Evolutionary conservation across 2,329 filamentous ascomycete genomes (phyloP).

Genomic region (Orbilia blumenaviensis): DNA sequence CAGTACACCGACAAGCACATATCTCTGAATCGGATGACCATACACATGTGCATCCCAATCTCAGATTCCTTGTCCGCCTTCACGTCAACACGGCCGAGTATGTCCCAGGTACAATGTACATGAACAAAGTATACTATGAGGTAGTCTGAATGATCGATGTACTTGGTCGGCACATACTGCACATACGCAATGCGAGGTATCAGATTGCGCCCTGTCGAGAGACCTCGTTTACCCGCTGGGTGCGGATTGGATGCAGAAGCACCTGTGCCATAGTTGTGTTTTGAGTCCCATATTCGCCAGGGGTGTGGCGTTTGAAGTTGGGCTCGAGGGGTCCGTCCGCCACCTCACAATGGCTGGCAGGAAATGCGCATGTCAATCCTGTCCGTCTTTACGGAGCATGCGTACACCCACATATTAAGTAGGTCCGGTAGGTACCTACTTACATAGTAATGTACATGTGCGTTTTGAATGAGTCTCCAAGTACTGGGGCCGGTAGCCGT

Average conservation of each 20-base stretch:
- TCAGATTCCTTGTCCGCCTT: no score
- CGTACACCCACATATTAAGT: no score
- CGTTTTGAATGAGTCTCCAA: no score
- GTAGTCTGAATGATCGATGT: no score
- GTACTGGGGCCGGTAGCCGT: no score
- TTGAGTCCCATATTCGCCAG: slow-evolving; percentile 20
- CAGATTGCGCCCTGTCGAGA: slow-evolving; percentile 37
- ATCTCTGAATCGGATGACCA: background rate
- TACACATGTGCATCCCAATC: no score
- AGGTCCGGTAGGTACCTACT: no score
- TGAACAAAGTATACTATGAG: no score
- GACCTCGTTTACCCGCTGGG: slow-evolving; percentile 38
- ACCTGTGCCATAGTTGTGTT: slow-evolving; percentile 13
- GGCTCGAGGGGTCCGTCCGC: slow-evolving; percentile 42
- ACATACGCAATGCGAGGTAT: slow-evolving; percentile 3
- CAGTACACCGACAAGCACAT: background rate
- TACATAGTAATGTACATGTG: no score
- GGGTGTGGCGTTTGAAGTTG: slow-evolving; percentile 53
- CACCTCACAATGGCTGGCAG: slow-evolving; percentile 23
- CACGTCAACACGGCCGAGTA: no score
- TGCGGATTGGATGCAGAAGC: slow-evolving; percentile 21
- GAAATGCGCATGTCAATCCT: background rate
- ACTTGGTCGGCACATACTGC: background rate
- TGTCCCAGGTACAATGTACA: no score
- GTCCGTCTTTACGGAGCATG: no score